A percentile compares a stretch with the other conserved stretches of the same genome.
phyloP scores from a whole-genome alignment of 192 early-diverging fungal genomes.

The Podila epicladia region DNA sequence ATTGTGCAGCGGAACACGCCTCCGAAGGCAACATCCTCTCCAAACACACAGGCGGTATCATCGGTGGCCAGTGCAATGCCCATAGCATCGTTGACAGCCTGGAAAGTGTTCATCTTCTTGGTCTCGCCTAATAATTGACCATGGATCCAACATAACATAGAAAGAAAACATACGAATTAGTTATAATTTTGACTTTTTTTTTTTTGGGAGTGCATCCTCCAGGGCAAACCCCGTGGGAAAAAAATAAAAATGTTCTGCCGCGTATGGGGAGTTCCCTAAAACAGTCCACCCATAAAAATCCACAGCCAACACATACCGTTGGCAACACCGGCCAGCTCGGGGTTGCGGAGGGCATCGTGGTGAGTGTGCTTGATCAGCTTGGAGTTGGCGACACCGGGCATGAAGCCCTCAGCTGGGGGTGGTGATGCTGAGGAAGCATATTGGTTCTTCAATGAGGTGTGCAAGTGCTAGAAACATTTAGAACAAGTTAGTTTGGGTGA shows the following conservation, averaged over 20 bases:
- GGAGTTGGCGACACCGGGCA: slow-evolving; percentile 84
- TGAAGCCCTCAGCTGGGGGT: slow-evolving; percentile 83
- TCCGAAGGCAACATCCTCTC: slow-evolving; percentile 98
- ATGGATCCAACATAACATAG: not conserved
- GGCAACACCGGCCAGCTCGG: slow-evolving; percentile 74
- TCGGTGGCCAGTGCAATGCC: slow-evolving; percentile 85
- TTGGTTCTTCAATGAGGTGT: slow-evolving; percentile 37
- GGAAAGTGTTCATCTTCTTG: slow-evolving; percentile 94
- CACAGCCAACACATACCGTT: slow-evolving; percentile 55
- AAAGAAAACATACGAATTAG: not conserved
- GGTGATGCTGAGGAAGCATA: slow-evolving; percentile 39
- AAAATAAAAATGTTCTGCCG: not conserved
- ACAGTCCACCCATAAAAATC: not conserved
- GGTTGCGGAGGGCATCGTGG: slow-evolving; percentile 72
- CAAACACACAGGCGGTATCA: slow-evolving; percentile 92
- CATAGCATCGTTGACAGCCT: slow-evolving; percentile 96
- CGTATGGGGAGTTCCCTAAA: not conserved
- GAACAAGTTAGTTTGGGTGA: too few relatives aligned
- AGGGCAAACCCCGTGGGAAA: not conserved
- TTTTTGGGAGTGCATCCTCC: too few relatives aligned
- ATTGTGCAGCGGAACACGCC: slow-evolving; percentile 97
- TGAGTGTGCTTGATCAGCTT: slow-evolving; percentile 80
- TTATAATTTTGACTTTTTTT: not conserved
- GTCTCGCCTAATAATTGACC: slow-evolving; percentile 62
- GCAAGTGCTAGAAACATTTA: slow-evolving; percentile 42